Base-by-base conservation (phyloP, 768 basidiomycete species). In the Mycena galericulata region DNA sequence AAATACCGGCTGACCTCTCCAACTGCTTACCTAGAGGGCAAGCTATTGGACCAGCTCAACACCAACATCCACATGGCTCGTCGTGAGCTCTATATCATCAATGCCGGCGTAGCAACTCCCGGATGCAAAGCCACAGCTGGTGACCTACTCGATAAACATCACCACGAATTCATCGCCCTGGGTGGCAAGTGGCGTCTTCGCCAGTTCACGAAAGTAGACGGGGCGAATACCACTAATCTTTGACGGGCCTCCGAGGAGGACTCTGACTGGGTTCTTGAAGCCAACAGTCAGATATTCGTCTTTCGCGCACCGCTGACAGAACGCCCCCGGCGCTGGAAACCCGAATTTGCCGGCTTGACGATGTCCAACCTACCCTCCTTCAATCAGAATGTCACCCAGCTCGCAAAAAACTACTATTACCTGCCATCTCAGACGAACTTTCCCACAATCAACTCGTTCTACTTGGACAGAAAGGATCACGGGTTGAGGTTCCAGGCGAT, bases 61-160 rank as follows among this genome's bases (percentile, higher is more conserved):
- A 7, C 30, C 34, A 60, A 24, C 32, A 7, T 62, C 26, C 36
- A 41, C 20, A 62, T 62, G 27, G 50, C 61, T n/a, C 49, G 38
- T 41, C 61, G 50, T 29, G 40, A 53, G n/a, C 50, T 62, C 3
- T 62, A 62, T 20, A 40, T 41, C 27, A 53, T 51, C 27, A 62
- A 51, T 32, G 27, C 40, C 18, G 49, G 29, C n/a, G 20, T 32
- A 3, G 49, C 50, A 43, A 22, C 38, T 12, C 40, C 61, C 30
- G 61, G 61, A 38, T 62, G 61, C 50, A 51, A 53, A 62, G 61
- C 61, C n/a, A 62, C 61, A 30, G 56, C 56, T 7, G 2, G 40
- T 36, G 41, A 45, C 27, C 55, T 57, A 3, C 55, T 57, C 55
- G 55, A 43, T 26, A 57, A 43, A 20, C 55, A 57, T 11, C 55